These are phyloP conservation scores for Panus rudis DNA, from an alignment of 768 basidiomycete genomes.

Conservation along the genomic window DNA sequence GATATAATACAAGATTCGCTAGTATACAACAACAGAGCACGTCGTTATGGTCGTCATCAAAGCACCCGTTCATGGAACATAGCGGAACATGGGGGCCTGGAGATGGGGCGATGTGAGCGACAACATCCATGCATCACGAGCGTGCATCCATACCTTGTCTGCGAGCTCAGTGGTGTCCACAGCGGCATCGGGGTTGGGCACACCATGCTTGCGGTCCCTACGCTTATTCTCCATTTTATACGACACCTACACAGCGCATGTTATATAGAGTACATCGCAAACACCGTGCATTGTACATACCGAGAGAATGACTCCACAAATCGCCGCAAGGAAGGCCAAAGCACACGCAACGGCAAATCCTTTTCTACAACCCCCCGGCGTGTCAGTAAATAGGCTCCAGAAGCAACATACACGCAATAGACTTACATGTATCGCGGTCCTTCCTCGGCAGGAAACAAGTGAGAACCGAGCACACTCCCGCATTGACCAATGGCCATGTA, in stretches of 20 bases:
- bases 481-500: constrained; percentile 36
- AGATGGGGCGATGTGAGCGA: neutral
- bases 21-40: too few relatives aligned
- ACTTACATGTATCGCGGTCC: constrained; percentile 32
- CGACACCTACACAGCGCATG: constrained; percentile 4
- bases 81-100: constrained; percentile 18
- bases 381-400: neutral
- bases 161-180: constrained; percentile 21
- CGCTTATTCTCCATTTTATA: constrained; percentile 12
- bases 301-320: constrained; percentile 13
- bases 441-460: constrained; percentile 34
- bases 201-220: constrained; percentile 19
- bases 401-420: neutral
- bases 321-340: constrained; percentile 13
- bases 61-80: constrained; percentile 11
- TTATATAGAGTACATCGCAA: neutral
- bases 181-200: constrained; percentile 14
- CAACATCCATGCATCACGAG: neutral
- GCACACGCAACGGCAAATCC: constrained; percentile 19
- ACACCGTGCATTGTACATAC: constrained; percentile 9
- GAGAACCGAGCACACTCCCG: constrained; percentile 35
- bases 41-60: too few relatives aligned
- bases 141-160: constrained; percentile 15
- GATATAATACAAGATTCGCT: too few relatives aligned
- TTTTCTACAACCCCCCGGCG: constrained; percentile 6